Conservation (phyloP, 495 filamentous ascomycete genomes). For the Margaritispora aquatica region DNA sequence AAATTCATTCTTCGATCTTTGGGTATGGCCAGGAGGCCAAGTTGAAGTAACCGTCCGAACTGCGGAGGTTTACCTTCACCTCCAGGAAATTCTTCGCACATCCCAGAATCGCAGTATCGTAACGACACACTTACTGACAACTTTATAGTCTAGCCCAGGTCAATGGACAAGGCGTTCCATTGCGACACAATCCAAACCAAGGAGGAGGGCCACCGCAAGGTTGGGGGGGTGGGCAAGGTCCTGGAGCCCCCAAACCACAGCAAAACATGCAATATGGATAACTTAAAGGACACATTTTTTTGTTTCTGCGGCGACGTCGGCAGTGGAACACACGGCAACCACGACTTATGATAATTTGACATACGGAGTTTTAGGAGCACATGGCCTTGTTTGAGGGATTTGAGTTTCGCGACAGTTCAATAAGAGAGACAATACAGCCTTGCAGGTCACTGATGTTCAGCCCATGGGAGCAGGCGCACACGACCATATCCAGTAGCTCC, state of each 20-base stretch:
- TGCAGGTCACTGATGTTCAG: background rate
- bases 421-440: background rate
- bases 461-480: too few species aligned
- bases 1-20: too few species aligned
- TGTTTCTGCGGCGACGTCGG: background rate
- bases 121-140: too few species aligned
- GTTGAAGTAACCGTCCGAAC: too few species aligned
- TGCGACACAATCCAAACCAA: too few species aligned
- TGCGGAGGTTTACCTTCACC: too few species aligned
- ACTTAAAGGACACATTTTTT: background rate
- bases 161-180: too few species aligned
- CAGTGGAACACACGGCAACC: background rate
- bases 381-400: background rate
- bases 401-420: background rate
- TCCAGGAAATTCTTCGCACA: too few species aligned
- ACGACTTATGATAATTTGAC: background rate
- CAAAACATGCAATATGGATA: conserved; percentile 24
- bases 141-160: too few species aligned
- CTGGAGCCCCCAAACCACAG: conserved; percentile 13
- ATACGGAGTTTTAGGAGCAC: background rate
- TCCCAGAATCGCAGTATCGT: too few species aligned
- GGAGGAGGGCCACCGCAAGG: conserved; percentile 11
- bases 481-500: background rate
- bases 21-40: too few species aligned
- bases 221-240: conserved; percentile 15